phyloP scores from a whole-genome alignment of 2,329 filamentous ascomycete genomes.

The Exophiala spinifera region DNA sequence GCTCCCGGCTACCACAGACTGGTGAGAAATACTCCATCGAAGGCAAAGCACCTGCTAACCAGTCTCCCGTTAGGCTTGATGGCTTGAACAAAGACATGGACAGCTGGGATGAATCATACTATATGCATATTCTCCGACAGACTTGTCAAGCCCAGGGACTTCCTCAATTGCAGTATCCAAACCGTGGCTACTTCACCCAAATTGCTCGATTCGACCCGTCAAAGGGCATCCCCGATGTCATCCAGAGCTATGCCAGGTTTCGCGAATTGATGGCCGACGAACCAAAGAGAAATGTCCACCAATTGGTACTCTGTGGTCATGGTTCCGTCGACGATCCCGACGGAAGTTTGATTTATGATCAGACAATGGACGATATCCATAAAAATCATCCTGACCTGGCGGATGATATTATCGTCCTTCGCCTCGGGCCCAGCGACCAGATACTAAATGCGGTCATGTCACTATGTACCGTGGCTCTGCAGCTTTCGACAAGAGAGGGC shows the following conservation, averaged over 20 bases:
- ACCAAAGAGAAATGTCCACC: conserved; percentile 55
- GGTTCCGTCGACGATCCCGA: conserved; percentile 80
- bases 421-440: conserved; percentile 74
- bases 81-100: conserved; percentile 74
- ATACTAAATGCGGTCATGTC: conserved; percentile 73
- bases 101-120: conserved; percentile 69
- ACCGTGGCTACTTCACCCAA: conserved; percentile 70
- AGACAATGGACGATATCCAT: conserved; percentile 67
- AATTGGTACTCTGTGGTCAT: conserved; percentile 75
- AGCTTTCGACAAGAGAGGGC: conserved; percentile 76
- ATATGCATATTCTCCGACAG: conserved; percentile 68
- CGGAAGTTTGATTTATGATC: conserved; percentile 66
- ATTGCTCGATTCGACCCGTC: conserved; percentile 79
- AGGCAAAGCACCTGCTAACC: neutral
- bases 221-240: conserved; percentile 75
- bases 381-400: conserved; percentile 60
- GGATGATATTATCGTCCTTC: conserved; percentile 69
- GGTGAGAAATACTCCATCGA: conserved; percentile 43
- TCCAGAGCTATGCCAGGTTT: conserved; percentile 73
- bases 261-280: conserved; percentile 57
- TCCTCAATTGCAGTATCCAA: conserved; percentile 54
- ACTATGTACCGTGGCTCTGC: conserved; percentile 69
- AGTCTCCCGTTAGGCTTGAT: conserved; percentile 55
- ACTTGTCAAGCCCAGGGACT: conserved; percentile 56
- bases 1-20: conserved; percentile 77